Evolutionary conservation across 768 basidiomycete genomes (phyloP).

Genomic region (Saitozyma sp.): DNA sequence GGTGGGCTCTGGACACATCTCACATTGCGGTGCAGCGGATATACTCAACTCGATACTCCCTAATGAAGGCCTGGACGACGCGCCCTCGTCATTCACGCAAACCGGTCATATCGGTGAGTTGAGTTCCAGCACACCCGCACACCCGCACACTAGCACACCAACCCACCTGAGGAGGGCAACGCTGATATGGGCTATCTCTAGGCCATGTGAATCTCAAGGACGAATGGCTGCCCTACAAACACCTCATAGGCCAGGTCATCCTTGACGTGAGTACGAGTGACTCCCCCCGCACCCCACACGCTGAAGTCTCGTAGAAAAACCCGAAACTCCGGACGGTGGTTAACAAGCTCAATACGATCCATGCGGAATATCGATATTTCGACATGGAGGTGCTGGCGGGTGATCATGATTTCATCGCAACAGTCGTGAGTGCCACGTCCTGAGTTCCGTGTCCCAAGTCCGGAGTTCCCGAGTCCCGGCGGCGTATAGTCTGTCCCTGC

Average conservation of each 20-base stretch:
- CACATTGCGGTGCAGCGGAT: slow-evolving; percentile 54
- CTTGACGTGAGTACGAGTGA: slow-evolving; percentile 67
- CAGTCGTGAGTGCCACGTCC: slow-evolving; percentile 65
- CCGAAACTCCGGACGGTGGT: slow-evolving; percentile 79
- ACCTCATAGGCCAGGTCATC: slow-evolving; percentile 86
- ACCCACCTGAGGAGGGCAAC: too few species aligned
- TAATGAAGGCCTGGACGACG: slow-evolving; percentile 69
- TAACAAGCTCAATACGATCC: slow-evolving; percentile 86
- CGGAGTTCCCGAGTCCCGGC: not conserved
- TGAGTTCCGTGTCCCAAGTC: slow-evolving; percentile 1
- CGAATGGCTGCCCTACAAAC: slow-evolving; percentile 87
- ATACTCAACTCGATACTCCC: slow-evolving; percentile 81
- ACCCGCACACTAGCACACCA: not conserved
- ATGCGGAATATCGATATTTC: slow-evolving; percentile 85
- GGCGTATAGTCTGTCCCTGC: not conserved
- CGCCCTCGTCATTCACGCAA: slow-evolving; percentile 81
- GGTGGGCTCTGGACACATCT: not conserved
- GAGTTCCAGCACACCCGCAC: not conserved
- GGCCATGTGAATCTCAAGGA: slow-evolving; percentile 89
- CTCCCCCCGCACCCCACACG: too few species aligned
- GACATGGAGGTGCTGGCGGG: slow-evolving; percentile 96
- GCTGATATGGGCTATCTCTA: slow-evolving; percentile 43
- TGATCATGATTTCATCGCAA: slow-evolving; percentile 78
- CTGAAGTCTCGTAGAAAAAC: slow-evolving; percentile 69
- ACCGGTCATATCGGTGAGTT: slow-evolving; percentile 84